Percentiles rank a stretch among this genome's conserved stretches.
These are phyloP conservation scores for Alternaria infectoria DNA, from an alignment of 2,329 filamentous ascomycete species.

Conservation along the genomic window DNA sequence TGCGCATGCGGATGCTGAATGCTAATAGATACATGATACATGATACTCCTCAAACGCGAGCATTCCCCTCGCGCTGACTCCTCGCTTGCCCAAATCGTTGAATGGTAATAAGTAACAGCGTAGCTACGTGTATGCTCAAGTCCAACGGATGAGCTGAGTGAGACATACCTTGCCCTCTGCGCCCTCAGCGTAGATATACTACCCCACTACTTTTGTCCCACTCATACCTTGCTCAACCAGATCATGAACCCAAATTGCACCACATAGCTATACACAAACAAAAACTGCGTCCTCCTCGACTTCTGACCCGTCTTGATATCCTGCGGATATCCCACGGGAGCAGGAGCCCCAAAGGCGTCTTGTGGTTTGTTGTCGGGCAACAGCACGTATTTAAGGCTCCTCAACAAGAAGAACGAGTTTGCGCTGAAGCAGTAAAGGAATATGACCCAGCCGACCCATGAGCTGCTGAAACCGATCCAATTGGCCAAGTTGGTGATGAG, in stretches of 20 bases:
- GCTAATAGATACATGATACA: background rate
- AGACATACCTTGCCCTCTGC: background rate
- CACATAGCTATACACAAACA: slow-evolving; percentile 74
- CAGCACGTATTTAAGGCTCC: slow-evolving; percentile 93
- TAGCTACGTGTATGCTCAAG: background rate
- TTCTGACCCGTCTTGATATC: slow-evolving; percentile 75
- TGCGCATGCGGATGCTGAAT: background rate
- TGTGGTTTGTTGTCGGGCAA: slow-evolving; percentile 69
- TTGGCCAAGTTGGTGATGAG: slow-evolving; percentile 68
- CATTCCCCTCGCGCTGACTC: background rate
- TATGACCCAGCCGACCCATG: slow-evolving; percentile 86
- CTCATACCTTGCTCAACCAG: slow-evolving; percentile 61
- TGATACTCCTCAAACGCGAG: background rate
- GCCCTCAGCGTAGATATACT: background rate
- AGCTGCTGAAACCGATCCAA: slow-evolving; percentile 79
- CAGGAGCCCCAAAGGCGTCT: slow-evolving; percentile 32
- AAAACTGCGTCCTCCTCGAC: slow-evolving; percentile 41
- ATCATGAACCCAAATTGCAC: slow-evolving; percentile 97
- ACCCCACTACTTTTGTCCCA: background rate
- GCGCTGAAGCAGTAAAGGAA: slow-evolving; percentile 93
- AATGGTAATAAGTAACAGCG: background rate
- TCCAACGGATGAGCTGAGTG: background rate
- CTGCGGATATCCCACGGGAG: slow-evolving; percentile 63
- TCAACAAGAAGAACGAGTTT: slow-evolving; percentile 93
- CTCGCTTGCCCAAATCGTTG: background rate